phyloP scores from a whole-genome alignment of 2,329 filamentous ascomycete species.

The Phyllosticta capitalensis region DNA sequence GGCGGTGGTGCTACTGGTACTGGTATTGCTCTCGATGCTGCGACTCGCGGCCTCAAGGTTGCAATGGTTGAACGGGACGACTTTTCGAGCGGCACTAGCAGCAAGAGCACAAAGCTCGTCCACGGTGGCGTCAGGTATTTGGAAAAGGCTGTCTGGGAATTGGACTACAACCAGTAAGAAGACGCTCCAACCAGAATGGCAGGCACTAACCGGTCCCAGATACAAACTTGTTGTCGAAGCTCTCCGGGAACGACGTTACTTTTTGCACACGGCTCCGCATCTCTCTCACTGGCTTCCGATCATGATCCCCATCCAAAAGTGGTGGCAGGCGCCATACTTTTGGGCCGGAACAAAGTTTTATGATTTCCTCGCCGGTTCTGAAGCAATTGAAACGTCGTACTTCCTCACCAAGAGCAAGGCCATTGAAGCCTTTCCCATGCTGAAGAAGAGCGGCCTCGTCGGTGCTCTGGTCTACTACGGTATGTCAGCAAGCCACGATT shows the following conservation, averaged over 20 bases:
- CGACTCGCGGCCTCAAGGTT: conserved; percentile 68
- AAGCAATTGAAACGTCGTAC: conserved; percentile 83
- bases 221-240: conserved; percentile 71
- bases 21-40: conserved; percentile 72
- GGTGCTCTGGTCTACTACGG: conserved; percentile 82
- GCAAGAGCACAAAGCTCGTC: conserved; percentile 80
- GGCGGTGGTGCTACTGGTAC: conserved; percentile 71
- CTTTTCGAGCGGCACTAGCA: conserved; percentile 72
- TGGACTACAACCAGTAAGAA: conserved; percentile 67
- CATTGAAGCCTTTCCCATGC: conserved; percentile 78
- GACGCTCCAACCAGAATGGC: background rate
- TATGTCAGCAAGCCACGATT: conserved; percentile 21
- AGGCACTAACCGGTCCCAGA: conserved; percentile 17
- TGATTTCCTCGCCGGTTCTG: conserved; percentile 73
- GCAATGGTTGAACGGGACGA: conserved; percentile 76
- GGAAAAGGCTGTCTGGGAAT: conserved; percentile 77
- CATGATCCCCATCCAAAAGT: conserved; percentile 71
- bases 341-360: conserved; percentile 74
- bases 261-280: conserved; percentile 74
- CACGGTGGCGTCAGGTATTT: conserved; percentile 78
- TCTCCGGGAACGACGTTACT: conserved; percentile 72
- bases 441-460: conserved; percentile 68
- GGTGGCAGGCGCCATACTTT: conserved; percentile 77
- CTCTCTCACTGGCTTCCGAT: conserved; percentile 73
- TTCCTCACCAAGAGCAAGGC: conserved; percentile 81